Conservation (phyloP, 2,329 filamentous ascomycete species). For the Boeremia exigua region DNA sequence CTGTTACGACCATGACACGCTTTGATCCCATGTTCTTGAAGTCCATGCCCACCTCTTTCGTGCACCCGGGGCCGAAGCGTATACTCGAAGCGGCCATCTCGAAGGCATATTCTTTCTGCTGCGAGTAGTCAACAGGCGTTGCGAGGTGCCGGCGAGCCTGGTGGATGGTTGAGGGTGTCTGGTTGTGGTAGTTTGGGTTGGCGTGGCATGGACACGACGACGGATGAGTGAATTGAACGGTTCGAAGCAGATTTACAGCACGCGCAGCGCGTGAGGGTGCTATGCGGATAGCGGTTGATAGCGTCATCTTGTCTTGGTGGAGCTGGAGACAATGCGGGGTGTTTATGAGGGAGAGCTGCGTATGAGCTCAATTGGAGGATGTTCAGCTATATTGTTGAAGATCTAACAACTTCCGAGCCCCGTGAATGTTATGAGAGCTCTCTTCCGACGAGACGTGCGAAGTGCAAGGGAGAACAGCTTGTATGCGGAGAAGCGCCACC, state of each 20-base stretch:
- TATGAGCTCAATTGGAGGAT: not conserved
- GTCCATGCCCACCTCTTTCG: slow-evolving; percentile 98
- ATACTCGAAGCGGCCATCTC: slow-evolving; percentile 98
- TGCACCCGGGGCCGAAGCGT: slow-evolving; percentile 89
- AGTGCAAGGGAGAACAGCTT: slow-evolving; percentile 1
- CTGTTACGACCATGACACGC: slow-evolving; percentile 90
- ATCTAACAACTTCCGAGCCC: not conserved
- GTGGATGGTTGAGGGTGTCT: slow-evolving; percentile 46
- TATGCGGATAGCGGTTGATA: slow-evolving; percentile 35
- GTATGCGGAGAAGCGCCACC: slow-evolving; percentile 12
- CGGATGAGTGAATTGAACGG: slow-evolving; percentile 89
- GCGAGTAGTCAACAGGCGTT: slow-evolving; percentile 74
- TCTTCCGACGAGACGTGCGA: slow-evolving; percentile 4
- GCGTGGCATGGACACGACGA: slow-evolving; percentile 95
- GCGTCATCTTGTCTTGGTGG: slow-evolving; percentile 5
- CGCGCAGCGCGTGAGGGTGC: slow-evolving; percentile 59
- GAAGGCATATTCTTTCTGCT: slow-evolving; percentile 95
- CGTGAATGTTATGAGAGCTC: not conserved
- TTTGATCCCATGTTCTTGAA: slow-evolving; percentile 88
- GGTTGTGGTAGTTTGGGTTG: slow-evolving; percentile 77
- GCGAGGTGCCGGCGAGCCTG: slow-evolving; percentile 69
- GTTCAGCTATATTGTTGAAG: not conserved
- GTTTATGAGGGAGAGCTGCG: not conserved
- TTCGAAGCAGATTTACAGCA: slow-evolving; percentile 77
- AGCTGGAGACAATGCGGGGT: slow-evolving; percentile 1